phyloP scores from a whole-genome alignment of 2,329 filamentous ascomycete genomes.

The Pyrenochaeta sp. region DNA sequence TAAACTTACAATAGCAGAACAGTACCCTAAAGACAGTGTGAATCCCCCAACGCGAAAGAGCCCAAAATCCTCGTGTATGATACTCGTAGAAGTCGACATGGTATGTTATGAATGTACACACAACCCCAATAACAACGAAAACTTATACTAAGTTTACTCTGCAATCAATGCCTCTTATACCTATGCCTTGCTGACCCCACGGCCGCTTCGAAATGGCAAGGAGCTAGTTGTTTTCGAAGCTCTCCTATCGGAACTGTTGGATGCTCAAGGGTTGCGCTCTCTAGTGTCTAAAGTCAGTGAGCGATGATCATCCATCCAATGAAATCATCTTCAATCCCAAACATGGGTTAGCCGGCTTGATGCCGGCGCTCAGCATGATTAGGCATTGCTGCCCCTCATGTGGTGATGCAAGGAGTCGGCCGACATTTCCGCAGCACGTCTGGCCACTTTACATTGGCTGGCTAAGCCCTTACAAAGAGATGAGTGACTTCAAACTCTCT shows the following conservation, averaged over 20 bases:
- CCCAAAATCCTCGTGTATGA: conserved; percentile 7
- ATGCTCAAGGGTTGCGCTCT: not conserved
- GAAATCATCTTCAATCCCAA: not conserved
- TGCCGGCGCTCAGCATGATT: not conserved
- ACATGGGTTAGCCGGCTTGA: not conserved
- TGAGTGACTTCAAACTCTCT: not conserved
- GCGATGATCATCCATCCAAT: not conserved
- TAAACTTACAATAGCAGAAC: conserved; percentile 20
- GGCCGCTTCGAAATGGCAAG: not conserved
- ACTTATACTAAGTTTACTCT: not conserved
- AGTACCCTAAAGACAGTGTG: conserved; percentile 11
- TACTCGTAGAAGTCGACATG: not conserved
- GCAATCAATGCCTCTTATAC: not conserved
- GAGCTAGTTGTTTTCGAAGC: not conserved
- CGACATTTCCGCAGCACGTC: not conserved
- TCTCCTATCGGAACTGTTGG: not conserved
- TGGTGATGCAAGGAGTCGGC: not conserved
- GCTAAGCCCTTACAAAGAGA: no score
- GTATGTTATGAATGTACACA: not conserved
- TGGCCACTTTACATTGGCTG: not conserved
- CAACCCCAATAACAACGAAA: not conserved
- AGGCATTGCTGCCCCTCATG: not conserved
- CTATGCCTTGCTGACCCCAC: not conserved
- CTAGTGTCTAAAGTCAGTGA: not conserved
- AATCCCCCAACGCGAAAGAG: conserved; percentile 21